Evolutionary conservation across 176 grass and related monocot genomes (phyloP).

Genomic region (Aegilops bicornis): DNA sequence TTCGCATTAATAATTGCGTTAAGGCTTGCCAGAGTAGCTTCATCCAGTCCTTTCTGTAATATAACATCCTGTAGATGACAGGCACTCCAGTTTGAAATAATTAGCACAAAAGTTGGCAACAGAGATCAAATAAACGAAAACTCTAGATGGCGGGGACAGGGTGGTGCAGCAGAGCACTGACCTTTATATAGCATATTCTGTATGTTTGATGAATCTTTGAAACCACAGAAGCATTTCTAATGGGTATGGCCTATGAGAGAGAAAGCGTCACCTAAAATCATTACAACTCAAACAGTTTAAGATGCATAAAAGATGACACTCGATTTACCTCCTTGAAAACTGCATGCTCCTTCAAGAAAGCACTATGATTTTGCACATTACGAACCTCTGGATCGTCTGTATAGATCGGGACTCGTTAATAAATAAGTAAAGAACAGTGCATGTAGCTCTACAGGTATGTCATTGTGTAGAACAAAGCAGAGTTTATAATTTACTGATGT

Average conservation of each 20-base stretch:
- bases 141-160: background rate
- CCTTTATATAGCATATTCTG: conserved; percentile 91
- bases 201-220: conserved; percentile 86
- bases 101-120: conserved; percentile 26
- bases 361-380: conserved; percentile 60
- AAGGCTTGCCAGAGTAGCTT: conserved; percentile 58
- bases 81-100: conserved; percentile 16
- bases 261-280: conserved; percentile 40
- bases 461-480: conserved; percentile 15
- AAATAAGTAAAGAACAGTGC: conserved; percentile 26
- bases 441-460: conserved; percentile 11
- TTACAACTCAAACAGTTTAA: conserved; percentile 24
- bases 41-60: conserved; percentile 67
- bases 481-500: conserved; percentile 17
- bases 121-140: conserved; percentile 15
- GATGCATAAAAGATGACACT: conserved; percentile 30
- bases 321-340: conserved; percentile 74
- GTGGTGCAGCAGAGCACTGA: conserved; percentile 6
- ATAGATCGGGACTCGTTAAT: conserved; percentile 13
- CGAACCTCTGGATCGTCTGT: conserved; percentile 76
- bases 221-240: conserved; percentile 65
- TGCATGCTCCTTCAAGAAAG: conserved; percentile 63
- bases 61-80: conserved; percentile 78
- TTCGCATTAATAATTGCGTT: conserved; percentile 59
- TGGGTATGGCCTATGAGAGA: conserved; percentile 58